phyloP scores from a whole-genome alignment of 352 stramenopile species.

The Phytophthora meadii region DNA sequence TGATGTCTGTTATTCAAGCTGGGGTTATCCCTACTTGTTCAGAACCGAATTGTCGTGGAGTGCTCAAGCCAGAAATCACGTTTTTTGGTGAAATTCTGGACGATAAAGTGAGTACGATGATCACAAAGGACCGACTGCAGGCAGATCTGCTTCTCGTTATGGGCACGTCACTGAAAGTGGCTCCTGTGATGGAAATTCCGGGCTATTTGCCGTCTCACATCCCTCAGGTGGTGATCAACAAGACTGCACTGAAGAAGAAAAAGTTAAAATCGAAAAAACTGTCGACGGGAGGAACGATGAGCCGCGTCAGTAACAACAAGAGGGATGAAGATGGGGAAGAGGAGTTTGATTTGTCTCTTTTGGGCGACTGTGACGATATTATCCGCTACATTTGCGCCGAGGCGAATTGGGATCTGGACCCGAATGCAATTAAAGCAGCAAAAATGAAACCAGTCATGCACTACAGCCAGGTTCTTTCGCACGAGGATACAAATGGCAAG shows the following conservation, averaged over 20 bases:
- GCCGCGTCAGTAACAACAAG: conserved; percentile 18
- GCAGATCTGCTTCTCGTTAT: conserved; percentile 98
- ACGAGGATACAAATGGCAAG: conserved; percentile 32
- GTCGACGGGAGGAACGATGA: conserved; percentile 22
- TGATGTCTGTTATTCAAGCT: conserved; percentile 81
- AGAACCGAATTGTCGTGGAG: conserved; percentile 81
- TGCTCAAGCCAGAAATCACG: conserved; percentile 97
- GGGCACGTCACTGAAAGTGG: conserved; percentile 97
- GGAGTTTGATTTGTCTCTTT: conserved; percentile 82
- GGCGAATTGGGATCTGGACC: conserved; percentile 54
- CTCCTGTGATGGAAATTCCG: conserved; percentile 93
- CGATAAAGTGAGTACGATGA: conserved; percentile 85
- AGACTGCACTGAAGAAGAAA: conserved; percentile 86
- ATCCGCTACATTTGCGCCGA: conserved; percentile 71
- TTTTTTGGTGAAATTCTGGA: conserved; percentile 97
- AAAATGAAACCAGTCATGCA: conserved; percentile 25
- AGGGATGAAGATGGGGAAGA: conserved; percentile 38
- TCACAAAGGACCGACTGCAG: conserved; percentile 75
- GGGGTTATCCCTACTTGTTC: conserved; percentile 78
- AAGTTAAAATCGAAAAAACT: conserved; percentile 56
- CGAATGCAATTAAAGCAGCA: conserved; percentile 8
- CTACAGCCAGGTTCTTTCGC: conserved; percentile 32
- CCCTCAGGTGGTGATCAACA: conserved; percentile 92
- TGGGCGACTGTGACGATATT: conserved; percentile 85
- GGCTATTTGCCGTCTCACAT: conserved; percentile 84